Conservation (phyloP, 208 protist genomes). For the Trypanosoma lewisi region DNA sequence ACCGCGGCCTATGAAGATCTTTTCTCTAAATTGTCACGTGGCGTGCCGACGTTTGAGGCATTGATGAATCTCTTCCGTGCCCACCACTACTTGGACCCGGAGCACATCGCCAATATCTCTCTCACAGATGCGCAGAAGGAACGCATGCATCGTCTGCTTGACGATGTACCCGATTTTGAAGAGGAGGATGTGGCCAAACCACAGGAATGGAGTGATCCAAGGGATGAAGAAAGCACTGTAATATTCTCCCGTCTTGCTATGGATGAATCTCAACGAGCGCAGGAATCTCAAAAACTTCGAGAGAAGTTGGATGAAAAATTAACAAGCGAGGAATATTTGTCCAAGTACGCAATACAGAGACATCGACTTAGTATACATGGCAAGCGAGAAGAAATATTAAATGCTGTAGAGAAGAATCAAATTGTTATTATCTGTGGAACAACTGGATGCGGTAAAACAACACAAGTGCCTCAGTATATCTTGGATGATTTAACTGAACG, state of each 20-base stretch:
- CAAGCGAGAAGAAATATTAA: slow-evolving; percentile 71
- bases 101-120: slow-evolving; percentile 35
- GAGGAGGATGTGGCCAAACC: slow-evolving; percentile 21
- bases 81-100: slow-evolving; percentile 33
- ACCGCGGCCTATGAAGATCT: slow-evolving; percentile 42
- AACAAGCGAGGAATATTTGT: slow-evolving; percentile 54
- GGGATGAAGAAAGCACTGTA: slow-evolving; percentile 18
- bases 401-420: slow-evolving; percentile 57
- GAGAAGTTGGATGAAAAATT: slow-evolving; percentile 39
- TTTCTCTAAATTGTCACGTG: slow-evolving; percentile 33
- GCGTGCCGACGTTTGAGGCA: slow-evolving; percentile 28
- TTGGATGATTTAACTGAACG: slow-evolving; percentile 76
- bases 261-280: slow-evolving; percentile 23
- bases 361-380: slow-evolving; percentile 64
- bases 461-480: slow-evolving; percentile 96
- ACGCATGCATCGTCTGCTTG: slow-evolving; percentile 27
- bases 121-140: slow-evolving; percentile 31
- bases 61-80: slow-evolving; percentile 36
- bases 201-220: slow-evolving; percentile 8
- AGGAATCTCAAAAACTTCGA: slow-evolving; percentile 51
- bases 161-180: slow-evolving; percentile 19
- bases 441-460: slow-evolving; percentile 97
- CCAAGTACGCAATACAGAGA: slow-evolving; percentile 63
- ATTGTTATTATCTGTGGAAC: slow-evolving; percentile 94
- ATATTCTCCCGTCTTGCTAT: slow-evolving; percentile 25